Conservation (phyloP, 495 filamentous ascomycete genomes). For the Daldinia loculata region DNA sequence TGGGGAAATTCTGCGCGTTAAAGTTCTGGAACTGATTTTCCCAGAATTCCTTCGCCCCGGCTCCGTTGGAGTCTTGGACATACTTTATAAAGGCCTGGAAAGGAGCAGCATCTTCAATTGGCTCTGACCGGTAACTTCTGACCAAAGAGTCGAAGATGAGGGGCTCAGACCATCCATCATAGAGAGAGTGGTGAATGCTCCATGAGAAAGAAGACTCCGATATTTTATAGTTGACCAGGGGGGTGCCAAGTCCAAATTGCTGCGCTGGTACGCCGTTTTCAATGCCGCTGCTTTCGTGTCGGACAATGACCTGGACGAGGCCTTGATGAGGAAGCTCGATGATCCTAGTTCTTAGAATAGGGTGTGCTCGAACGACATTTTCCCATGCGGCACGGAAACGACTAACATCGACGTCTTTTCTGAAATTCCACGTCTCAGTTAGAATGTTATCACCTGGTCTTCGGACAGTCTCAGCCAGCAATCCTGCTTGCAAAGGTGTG, state of each 20-base stretch:
- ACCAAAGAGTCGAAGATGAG: background rate
- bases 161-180: background rate
- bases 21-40: background rate
- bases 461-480: background rate
- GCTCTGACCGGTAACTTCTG: background rate
- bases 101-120: background rate
- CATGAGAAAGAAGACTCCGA: background rate
- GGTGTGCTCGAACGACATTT: background rate
- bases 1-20: background rate
- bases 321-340: background rate
- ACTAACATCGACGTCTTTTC: background rate
- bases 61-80: background rate
- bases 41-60: background rate
- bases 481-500: background rate
- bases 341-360: background rate
- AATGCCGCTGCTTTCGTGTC: background rate
- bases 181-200: background rate
- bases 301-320: background rate
- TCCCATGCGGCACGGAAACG: background rate
- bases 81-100: background rate
- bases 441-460: background rate
- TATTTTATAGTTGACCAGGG: background rate
- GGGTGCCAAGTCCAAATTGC: background rate
- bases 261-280: background rate
- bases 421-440: background rate